Conservation (phyloP, 345 rosid genomes). For the Crucihimalaya himalaica region DNA sequence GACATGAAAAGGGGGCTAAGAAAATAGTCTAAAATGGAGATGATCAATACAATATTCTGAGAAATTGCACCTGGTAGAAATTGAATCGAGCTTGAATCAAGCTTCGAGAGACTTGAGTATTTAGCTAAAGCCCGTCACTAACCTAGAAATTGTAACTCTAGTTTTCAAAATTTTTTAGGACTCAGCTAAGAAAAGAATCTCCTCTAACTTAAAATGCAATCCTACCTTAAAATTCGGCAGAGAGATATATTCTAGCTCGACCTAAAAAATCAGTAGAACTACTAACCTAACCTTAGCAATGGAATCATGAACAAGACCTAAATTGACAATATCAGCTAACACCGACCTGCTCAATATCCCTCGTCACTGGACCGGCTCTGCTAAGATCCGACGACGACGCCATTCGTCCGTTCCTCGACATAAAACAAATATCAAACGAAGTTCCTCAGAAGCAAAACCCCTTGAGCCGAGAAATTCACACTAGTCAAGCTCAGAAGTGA, state of each 20-base stretch:
- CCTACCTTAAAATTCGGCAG: neutral
- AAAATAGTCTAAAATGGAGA: neutral
- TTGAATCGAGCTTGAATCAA: constrained; percentile 5
- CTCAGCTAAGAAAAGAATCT: neutral
- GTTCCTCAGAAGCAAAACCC: constrained; percentile 44
- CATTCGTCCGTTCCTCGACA: constrained; percentile 73
- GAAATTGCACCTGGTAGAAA: neutral
- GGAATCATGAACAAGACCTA: constrained; percentile 20
- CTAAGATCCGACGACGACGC: constrained; percentile 85
- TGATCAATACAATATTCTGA: constrained; percentile 3
- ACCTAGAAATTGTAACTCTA: neutral
- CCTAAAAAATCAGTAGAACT: neutral
- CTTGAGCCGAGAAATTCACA: constrained; percentile 43
- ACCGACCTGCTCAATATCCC: constrained; percentile 91
- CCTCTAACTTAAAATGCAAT: neutral
- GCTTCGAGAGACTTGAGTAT: neutral
- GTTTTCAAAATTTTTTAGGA: neutral
- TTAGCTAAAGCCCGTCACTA: constrained; percentile 10
- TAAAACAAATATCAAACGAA: constrained; percentile 26
- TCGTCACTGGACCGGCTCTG: constrained; percentile 70
- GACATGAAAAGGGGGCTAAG: neutral
- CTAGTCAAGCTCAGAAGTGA: constrained; percentile 35
- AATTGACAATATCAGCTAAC: constrained; percentile 26
- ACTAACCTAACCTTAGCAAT: neutral
- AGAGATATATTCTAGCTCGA: too few species aligned